These are phyloP conservation scores for Alternaria infectoria DNA, from an alignment of 2,329 filamentous ascomycete genomes.

Conservation along the genomic window DNA sequence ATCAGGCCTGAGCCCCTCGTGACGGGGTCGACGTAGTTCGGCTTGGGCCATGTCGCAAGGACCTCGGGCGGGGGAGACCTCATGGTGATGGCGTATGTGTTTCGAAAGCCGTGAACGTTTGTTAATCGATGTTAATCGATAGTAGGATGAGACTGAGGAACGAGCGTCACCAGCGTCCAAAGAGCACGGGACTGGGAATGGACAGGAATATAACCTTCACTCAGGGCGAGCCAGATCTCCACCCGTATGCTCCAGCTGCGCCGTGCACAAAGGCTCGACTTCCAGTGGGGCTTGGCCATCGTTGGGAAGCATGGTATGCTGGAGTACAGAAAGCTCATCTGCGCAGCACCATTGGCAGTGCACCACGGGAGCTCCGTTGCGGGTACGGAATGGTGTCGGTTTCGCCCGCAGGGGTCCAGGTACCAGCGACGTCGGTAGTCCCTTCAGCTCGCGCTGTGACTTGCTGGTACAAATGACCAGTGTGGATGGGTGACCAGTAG, in stretches of 20 bases:
- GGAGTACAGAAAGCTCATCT: conserved; percentile 20
- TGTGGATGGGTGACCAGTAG: conserved; percentile 24
- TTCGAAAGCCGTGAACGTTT: conserved; percentile 24
- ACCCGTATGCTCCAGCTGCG: conserved; percentile 31
- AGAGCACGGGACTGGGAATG: conserved; percentile 35
- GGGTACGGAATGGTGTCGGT: conserved; percentile 39
- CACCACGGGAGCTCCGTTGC: conserved; percentile 30
- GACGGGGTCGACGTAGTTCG: conserved; percentile 53
- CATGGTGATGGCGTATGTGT: conserved; percentile 29
- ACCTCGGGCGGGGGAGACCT: conserved; percentile 45
- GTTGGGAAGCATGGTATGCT: conserved; percentile 28
- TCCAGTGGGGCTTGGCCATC: conserved; percentile 29
- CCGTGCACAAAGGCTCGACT: conserved; percentile 23
- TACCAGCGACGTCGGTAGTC: conserved; percentile 25
- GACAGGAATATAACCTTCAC: conserved; percentile 33
- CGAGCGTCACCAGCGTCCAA: conserved; percentile 35
- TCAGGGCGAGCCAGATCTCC: conserved; percentile 19
- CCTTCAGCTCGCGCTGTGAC: conserved; percentile 30
- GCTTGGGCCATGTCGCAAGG: conserved; percentile 48
- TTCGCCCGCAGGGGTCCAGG: conserved; percentile 31
- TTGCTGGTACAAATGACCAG: conserved; percentile 29
- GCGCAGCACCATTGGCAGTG: conserved; percentile 34
- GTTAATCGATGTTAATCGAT: conserved; percentile 29
- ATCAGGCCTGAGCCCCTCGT: conserved; percentile 52
- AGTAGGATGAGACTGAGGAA: conserved; percentile 24